These are phyloP conservation scores for Curvularia lunata DNA, from an alignment of 2,329 filamentous ascomycete genomes.

Conservation along the genomic window DNA sequence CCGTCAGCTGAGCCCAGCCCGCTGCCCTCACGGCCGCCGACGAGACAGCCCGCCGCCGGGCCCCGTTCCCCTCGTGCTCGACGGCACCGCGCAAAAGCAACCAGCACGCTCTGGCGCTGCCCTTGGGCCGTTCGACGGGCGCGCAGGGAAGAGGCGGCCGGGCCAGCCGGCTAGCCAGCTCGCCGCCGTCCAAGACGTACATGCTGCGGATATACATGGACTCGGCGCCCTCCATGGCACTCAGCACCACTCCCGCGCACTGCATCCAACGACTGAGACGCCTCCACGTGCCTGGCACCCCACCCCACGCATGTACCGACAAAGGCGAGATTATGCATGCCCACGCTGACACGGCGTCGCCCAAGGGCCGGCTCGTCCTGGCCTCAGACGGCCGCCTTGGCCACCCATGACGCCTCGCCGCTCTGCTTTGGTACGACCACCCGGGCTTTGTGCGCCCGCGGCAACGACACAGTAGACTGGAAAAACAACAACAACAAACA, in stretches of 20 bases:
- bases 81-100: neutral
- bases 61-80: conserved; percentile 1
- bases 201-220: too few species aligned
- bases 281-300: conserved; percentile 5
- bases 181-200: too few species aligned
- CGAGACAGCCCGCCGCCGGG: neutral
- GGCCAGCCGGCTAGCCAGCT: neutral
- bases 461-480: neutral
- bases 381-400: conserved; percentile 15
- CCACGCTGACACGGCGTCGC: neutral
- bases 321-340: neutral
- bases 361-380: conserved; percentile 19
- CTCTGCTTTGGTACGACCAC: neutral
- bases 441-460: neutral
- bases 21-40: neutral
- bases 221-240: neutral
- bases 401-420: neutral
- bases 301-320: neutral
- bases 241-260: neutral
- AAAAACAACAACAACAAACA: neutral
- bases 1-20: conserved; percentile 10
- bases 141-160: neutral
- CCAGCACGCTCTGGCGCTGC: neutral
- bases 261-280: conserved; percentile 7
- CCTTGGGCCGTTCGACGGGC: conserved; percentile 1